phyloP scores from a whole-genome alignment of 805 yeast genomes.

The Isabelozyma heimii region DNA sequence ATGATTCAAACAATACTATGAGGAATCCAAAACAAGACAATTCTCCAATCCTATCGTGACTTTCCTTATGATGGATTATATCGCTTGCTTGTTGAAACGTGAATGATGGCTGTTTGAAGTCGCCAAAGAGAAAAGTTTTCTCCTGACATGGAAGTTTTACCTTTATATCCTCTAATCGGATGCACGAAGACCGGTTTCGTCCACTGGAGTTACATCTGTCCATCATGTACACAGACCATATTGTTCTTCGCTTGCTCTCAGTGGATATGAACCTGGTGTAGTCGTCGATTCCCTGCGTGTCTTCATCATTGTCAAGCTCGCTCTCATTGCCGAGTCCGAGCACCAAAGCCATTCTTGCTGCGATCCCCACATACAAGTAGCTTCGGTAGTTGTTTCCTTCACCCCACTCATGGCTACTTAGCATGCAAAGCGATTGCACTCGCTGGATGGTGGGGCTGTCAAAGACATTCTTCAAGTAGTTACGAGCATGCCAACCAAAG shows the following conservation, averaged over 20 bases:
- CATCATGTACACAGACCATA: constrained; percentile 43
- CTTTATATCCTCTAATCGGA: constrained; percentile 29
- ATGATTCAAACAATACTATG: constrained; percentile 31
- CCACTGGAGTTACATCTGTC: constrained; percentile 39
- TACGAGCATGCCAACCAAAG: constrained; percentile 39
- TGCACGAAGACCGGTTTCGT: constrained; percentile 27
- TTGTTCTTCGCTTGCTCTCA: constrained; percentile 34
- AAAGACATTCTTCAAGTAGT: constrained; percentile 26
- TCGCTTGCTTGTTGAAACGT: constrained; percentile 11
- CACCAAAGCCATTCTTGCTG: constrained; percentile 36
- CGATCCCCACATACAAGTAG: constrained; percentile 36
- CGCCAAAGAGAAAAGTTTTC: constrained; percentile 26
- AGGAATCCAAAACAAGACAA: constrained; percentile 25
- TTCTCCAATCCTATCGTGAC: constrained; percentile 4
- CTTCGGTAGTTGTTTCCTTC: constrained; percentile 35
- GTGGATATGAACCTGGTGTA: constrained; percentile 14
- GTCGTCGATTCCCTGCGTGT: constrained; percentile 6
- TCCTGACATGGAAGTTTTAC: constrained; percentile 31
- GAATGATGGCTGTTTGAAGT: constrained; percentile 8
- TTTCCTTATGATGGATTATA: constrained; percentile 6
- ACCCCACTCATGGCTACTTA: constrained; percentile 43
- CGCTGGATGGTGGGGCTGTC: constrained; percentile 37
- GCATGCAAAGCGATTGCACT: constrained; percentile 33
- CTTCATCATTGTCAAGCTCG: constrained; percentile 8
- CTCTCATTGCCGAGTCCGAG: constrained; percentile 26